Evolutionary conservation across 2,329 filamentous ascomycete species (phyloP).

Genomic region (Eutypella sp.): DNA sequence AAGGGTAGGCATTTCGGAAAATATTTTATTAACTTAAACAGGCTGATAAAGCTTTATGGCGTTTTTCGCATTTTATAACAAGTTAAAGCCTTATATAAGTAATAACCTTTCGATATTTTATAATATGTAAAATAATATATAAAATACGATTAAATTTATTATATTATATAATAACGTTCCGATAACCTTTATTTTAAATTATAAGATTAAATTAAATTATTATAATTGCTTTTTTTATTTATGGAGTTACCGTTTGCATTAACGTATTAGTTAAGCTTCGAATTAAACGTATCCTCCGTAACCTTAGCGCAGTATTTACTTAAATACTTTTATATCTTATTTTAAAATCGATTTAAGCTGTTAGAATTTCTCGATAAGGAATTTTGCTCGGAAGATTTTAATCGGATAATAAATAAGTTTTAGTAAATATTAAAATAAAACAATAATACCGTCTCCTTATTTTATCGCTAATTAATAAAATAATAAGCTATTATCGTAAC

Average conservation of each 20-base stretch:
- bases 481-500: constrained; percentile 26
- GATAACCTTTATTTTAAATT: too few species aligned
- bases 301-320: constrained; percentile 1
- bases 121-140: too few species aligned
- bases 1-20: background rate
- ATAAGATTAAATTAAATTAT: background rate
- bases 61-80: background rate
- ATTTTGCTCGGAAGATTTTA: constrained; percentile 7
- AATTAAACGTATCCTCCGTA: background rate
- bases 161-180: too few species aligned
- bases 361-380: constrained; percentile 6
- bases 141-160: too few species aligned
- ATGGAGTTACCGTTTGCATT: constrained; percentile 4
- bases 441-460: constrained; percentile 14
- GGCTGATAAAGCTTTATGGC: background rate
- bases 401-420: constrained; percentile 6
- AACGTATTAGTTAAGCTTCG: constrained; percentile 1
- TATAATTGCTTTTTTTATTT: too few species aligned
- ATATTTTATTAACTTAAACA: background rate
- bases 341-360: constrained; percentile 1
- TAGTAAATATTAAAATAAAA: constrained; percentile 11
- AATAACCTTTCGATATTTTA: too few species aligned
- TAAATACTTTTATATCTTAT: constrained; percentile 6
- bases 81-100: background rate
- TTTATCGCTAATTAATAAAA: constrained; percentile 26